A percentile compares a stretch with the other conserved stretches of the same genome.
Evolutionary conservation across 805 yeast genomes (phyloP).

Genomic region (Kregervanrija delftensis): DNA sequence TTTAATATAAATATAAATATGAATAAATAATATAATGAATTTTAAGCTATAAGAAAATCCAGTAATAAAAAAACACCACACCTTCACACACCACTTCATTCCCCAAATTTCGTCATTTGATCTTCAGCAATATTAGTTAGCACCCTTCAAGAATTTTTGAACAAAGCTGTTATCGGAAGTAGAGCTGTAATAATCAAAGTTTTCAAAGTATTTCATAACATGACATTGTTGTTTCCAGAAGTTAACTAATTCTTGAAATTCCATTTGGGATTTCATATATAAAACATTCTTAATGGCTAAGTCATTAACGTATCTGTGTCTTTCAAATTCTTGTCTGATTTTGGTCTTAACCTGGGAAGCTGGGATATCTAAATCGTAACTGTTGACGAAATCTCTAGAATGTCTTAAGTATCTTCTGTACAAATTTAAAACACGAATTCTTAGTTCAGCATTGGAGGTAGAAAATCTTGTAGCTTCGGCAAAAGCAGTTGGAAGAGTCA

Average conservation of each 20-base stretch:
- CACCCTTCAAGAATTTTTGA: slow-evolving; percentile 66
- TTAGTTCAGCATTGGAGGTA: slow-evolving; percentile 52
- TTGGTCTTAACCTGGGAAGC: slow-evolving; percentile 73
- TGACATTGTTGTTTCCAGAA: slow-evolving; percentile 90
- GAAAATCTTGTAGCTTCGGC: slow-evolving; percentile 75
- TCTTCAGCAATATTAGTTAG: slow-evolving; percentile 18
- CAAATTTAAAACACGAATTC: slow-evolving; percentile 55
- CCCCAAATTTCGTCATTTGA: no score
- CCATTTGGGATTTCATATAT: slow-evolving; percentile 82
- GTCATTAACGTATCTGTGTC: slow-evolving; percentile 67
- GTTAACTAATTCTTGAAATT: slow-evolving; percentile 79
- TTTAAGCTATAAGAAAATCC: slow-evolving; percentile 1
- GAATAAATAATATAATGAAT: background rate
- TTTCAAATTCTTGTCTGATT: slow-evolving; percentile 84
- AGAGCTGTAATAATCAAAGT: slow-evolving; percentile 48
- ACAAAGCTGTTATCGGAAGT: slow-evolving; percentile 58
- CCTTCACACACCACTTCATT: no score
- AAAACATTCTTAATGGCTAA: slow-evolving; percentile 60
- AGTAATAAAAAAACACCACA: background rate
- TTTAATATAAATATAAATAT: background rate
- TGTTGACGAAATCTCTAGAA: slow-evolving; percentile 43
- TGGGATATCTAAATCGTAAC: slow-evolving; percentile 71
- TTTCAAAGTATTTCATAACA: slow-evolving; percentile 74
- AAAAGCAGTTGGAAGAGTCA: slow-evolving; percentile 73
- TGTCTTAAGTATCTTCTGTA: slow-evolving; percentile 69